phyloP scores from a whole-genome alignment of 2,329 filamentous ascomycete species.

The Reticulascus tulasneorum region DNA sequence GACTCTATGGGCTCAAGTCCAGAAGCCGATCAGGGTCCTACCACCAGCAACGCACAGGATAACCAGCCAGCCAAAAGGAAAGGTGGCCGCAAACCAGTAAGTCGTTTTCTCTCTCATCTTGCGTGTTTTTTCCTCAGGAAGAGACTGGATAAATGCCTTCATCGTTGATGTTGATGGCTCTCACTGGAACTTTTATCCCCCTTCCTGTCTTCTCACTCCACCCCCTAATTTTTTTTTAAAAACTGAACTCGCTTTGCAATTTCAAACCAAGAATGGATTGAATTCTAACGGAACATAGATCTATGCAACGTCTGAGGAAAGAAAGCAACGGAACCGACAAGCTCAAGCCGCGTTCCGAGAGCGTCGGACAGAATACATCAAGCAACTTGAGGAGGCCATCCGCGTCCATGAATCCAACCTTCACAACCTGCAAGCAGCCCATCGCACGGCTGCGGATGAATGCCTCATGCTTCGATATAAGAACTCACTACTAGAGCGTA shows the following conservation, averaged over 20 bases:
- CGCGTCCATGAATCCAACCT: conserved; percentile 94
- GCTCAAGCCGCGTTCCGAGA: conserved; percentile 97
- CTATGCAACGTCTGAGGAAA: conserved; percentile 96
- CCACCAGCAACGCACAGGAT: conserved; percentile 39
- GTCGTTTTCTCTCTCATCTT: conserved; percentile 38
- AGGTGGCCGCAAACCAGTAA: conserved; percentile 93
- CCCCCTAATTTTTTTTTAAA: neutral
- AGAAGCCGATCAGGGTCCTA: conserved; percentile 46
- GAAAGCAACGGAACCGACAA: conserved; percentile 95
- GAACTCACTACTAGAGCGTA: conserved; percentile 92
- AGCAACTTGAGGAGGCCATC: conserved; percentile 96
- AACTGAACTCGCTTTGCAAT: too few species aligned
- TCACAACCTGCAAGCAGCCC: conserved; percentile 87
- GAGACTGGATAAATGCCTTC: neutral
- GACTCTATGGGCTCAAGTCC: conserved; percentile 59
- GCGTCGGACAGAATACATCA: conserved; percentile 97
- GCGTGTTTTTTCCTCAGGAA: neutral
- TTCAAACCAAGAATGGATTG: too few species aligned
- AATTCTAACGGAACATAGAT: too few species aligned
- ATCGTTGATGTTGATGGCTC: neutral
- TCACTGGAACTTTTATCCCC: neutral
- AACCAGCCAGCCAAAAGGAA: conserved; percentile 82
- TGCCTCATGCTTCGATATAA: conserved; percentile 98
- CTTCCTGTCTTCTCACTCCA: neutral
- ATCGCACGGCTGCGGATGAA: conserved; percentile 91